Base-by-base conservation (phyloP, 345 rosid genomes). In the Eucalyptus coolabah region DNA sequence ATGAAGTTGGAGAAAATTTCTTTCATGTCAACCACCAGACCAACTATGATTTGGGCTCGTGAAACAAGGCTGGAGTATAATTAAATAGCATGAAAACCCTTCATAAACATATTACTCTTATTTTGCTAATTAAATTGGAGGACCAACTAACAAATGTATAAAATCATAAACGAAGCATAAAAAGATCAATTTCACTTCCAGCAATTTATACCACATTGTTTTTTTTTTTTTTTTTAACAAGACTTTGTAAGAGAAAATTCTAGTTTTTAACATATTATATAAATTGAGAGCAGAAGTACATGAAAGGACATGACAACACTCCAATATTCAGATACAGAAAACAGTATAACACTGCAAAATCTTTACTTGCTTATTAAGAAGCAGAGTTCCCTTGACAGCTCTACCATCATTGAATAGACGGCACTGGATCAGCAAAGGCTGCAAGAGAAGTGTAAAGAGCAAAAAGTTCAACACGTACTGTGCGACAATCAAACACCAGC, bases 391-490 rank as follows among this genome's bases (percentile, higher is more conserved):
- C 90, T 97, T 97, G 86, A 94, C 90, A 56, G 99, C 98, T 86
- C 21, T 44, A 86, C 99, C 99, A 50, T 94, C 89, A 91, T 93
- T 44, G 92, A 94, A 97, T 91, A 96, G 94, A 81, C 99, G 97
- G 89, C 92, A 93, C 89, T 96, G 99, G 88, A 97, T 93, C 90
- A 98, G 90, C 92, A 96, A 91, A 92, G 99, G 99, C 99, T 97
- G 89, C 67, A 89, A 53, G 56, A 86, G 44, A 32, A 89, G 89
- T 53, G 45, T 63, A 63, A 90, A 77, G 47, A 77, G 47, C 54
- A 69, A 77, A 77, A 90, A 83, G 56, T 88, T 80, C 34, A 86
- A 67, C 50, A 23, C 5, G 5, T 37, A 21, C 28, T 37, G 2
- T 37, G 12, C 53, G 3, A 89, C 49, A 86, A 90, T 14, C 5